These are phyloP conservation scores for Pythium coloratum DNA, from an alignment of 352 stramenopile genomes.

Conservation along the genomic window DNA sequence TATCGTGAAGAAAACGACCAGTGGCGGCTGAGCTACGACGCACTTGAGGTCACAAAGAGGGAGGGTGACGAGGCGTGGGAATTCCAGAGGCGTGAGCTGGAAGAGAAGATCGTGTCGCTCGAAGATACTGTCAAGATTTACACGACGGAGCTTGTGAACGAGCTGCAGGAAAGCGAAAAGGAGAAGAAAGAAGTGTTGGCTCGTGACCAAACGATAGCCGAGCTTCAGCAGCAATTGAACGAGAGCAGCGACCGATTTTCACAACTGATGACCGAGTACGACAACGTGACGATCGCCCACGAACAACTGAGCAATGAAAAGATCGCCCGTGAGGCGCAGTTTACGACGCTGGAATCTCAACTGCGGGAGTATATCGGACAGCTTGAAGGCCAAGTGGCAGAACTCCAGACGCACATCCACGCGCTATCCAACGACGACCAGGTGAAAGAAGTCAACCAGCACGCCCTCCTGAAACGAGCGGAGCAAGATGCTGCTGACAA, in stretches of 20 bases:
- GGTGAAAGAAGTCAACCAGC: constrained; percentile 38
- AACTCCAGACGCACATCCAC: constrained; percentile 31
- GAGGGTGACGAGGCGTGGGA: constrained; percentile 52
- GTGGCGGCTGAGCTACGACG: constrained; percentile 60
- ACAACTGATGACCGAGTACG: constrained; percentile 57
- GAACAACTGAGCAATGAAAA: constrained; percentile 35
- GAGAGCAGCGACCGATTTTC: constrained; percentile 57
- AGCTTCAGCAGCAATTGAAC: constrained; percentile 54
- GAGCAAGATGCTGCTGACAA: constrained; percentile 42
- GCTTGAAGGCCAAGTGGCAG: constrained; percentile 10
- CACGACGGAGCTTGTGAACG: constrained; percentile 45
- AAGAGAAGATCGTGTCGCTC: constrained; percentile 51
- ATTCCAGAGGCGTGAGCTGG: constrained; percentile 41
- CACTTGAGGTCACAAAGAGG: constrained; percentile 48
- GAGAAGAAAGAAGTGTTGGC: constrained; percentile 34
- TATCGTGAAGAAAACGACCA: constrained; percentile 61
- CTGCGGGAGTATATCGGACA: constrained; percentile 35
- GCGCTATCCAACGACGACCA: constrained; percentile 31
- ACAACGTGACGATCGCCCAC: constrained; percentile 39
- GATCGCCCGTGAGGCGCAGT: constrained; percentile 28
- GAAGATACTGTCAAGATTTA: constrained; percentile 54
- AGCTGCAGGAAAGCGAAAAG: constrained; percentile 56
- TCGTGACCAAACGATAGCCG: constrained; percentile 39
- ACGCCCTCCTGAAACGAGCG: constrained; percentile 34
- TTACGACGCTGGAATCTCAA: constrained; percentile 26